Conservation (phyloP, 1,284 basidiomycete genomes). For the Ceratobasidium sp. region DNA sequence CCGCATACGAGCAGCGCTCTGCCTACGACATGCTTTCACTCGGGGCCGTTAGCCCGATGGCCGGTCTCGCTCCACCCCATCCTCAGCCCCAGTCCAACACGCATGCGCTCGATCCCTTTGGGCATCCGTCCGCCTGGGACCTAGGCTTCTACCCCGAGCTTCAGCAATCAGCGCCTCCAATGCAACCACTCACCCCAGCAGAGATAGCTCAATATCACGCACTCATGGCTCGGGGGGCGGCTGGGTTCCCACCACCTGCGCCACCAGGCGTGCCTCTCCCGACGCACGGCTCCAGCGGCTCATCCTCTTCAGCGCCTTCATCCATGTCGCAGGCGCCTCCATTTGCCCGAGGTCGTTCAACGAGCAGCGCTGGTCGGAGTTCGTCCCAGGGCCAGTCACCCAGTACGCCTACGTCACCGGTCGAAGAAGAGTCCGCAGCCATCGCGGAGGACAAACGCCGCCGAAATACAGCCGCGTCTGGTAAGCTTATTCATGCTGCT, state of each 20-base stretch:
- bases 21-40: slow-evolving; percentile 22
- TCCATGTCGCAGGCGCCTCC: not conserved
- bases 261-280: not conserved
- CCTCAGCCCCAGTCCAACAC: not conserved
- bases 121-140: slow-evolving; percentile 18
- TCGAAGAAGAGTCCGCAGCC: slow-evolving; percentile 9
- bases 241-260: slow-evolving; percentile 8
- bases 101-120: slow-evolving; percentile 1
- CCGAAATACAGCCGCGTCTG: slow-evolving; percentile 31
- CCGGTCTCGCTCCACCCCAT: not conserved
- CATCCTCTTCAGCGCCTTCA: slow-evolving; percentile 17
- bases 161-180: not conserved
- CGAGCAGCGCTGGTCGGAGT: slow-evolving; percentile 20
- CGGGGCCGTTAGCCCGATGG: slow-evolving; percentile 10
- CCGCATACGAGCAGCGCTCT: slow-evolving; percentile 16
- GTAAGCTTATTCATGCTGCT: not conserved
- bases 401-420: not conserved
- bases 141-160: slow-evolving; percentile 5
- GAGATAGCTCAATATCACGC: slow-evolving; percentile 40
- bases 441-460: slow-evolving; percentile 18
- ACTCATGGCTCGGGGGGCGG: slow-evolving; percentile 29
- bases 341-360: slow-evolving; percentile 14
- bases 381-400: slow-evolving; percentile 12
- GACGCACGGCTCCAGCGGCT: not conserved
- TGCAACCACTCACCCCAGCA: slow-evolving; percentile 15